Conservation (phyloP, 305 asterid genomes). For the Ilex paraguariensis region DNA sequence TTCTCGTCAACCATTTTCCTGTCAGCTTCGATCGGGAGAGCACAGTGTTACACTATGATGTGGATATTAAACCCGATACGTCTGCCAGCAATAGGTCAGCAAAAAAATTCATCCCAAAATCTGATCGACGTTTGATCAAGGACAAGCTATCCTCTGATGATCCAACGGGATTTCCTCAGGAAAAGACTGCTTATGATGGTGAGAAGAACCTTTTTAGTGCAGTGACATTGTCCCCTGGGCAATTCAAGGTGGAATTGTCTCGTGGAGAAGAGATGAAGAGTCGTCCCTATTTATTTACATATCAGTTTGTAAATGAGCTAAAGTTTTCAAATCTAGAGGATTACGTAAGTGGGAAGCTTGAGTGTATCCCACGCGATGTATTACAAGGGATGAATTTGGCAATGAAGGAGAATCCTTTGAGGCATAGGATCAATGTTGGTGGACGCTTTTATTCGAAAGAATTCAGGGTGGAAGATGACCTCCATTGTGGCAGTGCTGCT, state of each 20-base stretch:
- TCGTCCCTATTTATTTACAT: constrained; percentile 25
- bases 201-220: constrained; percentile 64
- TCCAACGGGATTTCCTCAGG: constrained; percentile 38
- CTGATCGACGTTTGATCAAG: constrained; percentile 33
- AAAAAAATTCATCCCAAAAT: constrained; percentile 29
- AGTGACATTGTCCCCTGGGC: constrained; percentile 37
- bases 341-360: constrained; percentile 31
- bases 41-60: constrained; percentile 50
- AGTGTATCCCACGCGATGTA: constrained; percentile 48
- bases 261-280: constrained; percentile 32
- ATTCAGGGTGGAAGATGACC: constrained; percentile 34
- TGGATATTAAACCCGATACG: constrained; percentile 33
- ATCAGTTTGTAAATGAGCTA: constrained; percentile 43
- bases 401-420: constrained; percentile 66
- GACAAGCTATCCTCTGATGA: constrained; percentile 38
- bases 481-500: constrained; percentile 46
- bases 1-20: constrained; percentile 51
- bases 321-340: constrained; percentile 47
- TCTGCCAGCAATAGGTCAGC: constrained; percentile 27
- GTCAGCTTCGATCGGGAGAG: constrained; percentile 40
- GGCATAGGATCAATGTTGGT: constrained; percentile 31
- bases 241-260: constrained; percentile 26
- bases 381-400: constrained; percentile 64
- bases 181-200: constrained; percentile 55
- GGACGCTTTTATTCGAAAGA: constrained; percentile 36